Evolutionary conservation across 2,329 filamentous ascomycete species (phyloP), one percentile per base, ranked within the genome.

Genomic region (Knoxdaviesia proteae): DNA sequence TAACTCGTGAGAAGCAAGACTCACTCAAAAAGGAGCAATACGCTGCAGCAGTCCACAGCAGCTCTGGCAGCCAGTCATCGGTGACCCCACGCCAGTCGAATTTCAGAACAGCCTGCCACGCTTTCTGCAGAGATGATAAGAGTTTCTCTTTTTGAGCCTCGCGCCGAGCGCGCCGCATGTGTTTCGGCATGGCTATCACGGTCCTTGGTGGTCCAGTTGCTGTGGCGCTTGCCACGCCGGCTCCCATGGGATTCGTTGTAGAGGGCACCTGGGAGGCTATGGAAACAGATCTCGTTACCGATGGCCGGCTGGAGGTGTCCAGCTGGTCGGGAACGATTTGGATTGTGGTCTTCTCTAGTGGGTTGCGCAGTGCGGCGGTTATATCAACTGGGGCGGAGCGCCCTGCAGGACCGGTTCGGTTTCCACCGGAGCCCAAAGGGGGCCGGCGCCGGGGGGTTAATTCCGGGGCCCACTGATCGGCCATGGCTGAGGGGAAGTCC

Each of bases 281-380:
- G 20, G 20, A 20, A 20, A 3, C 20, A 20, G 20, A 20, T 20
- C 20, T 20, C 20, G 20, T 20, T 20, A 20, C 20, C 20, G 20
- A 20, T 20, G 20, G 20, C 20, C 20, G 20, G 3, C 20, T 20
- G 20, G 20, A 20, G 20, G 20, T 20, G 20, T 20, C 35, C n/a
- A 44, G 6, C 34, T 38, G 30, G 8, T 44, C 43, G n/a, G 43
- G 43, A 34, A 44, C 7, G 9, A 44, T 44, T 8, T 36, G 35
- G 11, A 38, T 32, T 6, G 40, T 41, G n/a, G 39, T 41, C 38
- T 44, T 44, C 35, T 44, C 43, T 4, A 44, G 38, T 6, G 43
- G 43, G 32, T 44, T 44, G 38, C 30, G 36, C 7, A 32, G 33
- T 31, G 42, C 34, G 6, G 41, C 32, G 6, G 29, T 4, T 31